A percentile compares a stretch with the other conserved stretches of the same genome.
phyloP scores from a whole-genome alignment of 2,329 filamentous ascomycete genomes.

The Rosellinia necatrix region DNA sequence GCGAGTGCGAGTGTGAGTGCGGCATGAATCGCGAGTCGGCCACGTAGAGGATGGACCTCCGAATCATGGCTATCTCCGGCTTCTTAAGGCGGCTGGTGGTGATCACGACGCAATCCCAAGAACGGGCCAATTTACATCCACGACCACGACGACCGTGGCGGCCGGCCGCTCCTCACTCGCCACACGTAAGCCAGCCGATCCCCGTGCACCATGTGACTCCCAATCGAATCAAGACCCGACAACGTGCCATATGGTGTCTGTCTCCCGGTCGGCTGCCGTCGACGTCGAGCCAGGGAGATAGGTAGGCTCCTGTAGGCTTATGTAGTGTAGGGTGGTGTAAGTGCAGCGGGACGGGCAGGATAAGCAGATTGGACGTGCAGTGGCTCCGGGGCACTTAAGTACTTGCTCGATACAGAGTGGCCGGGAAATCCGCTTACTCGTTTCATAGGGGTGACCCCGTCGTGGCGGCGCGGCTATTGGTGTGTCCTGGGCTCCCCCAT shows the following conservation, averaged over 20 bases:
- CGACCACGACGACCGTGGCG: not conserved
- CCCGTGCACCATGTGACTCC: slow-evolving; percentile 12
- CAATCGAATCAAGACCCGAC: slow-evolving; percentile 7
- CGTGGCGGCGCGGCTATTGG: not conserved
- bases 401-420: slow-evolving; percentile 1
- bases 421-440: not conserved
- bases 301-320: too few species aligned
- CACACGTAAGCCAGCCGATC: slow-evolving; percentile 6
- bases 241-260: not conserved
- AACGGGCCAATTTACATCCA: slow-evolving; percentile 4
- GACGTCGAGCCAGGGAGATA: slow-evolving; percentile 1
- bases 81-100: not conserved
- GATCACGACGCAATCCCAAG: slow-evolving; percentile 4
- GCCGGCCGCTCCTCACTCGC: not conserved
- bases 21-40: slow-evolving; percentile 9
- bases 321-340: too few species aligned
- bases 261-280: slow-evolving; percentile 1
- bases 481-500: not conserved
- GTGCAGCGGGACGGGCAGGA: too few species aligned
- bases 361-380: slow-evolving; percentile 4
- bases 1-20: not conserved
- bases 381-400: slow-evolving; percentile 15
- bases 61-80: not conserved
- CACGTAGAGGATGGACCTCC: slow-evolving; percentile 14
- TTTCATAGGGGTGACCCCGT: not conserved